phyloP scores from a whole-genome alignment of 192 early-diverging fungal species.

The Pilobolus umbonatus region DNA sequence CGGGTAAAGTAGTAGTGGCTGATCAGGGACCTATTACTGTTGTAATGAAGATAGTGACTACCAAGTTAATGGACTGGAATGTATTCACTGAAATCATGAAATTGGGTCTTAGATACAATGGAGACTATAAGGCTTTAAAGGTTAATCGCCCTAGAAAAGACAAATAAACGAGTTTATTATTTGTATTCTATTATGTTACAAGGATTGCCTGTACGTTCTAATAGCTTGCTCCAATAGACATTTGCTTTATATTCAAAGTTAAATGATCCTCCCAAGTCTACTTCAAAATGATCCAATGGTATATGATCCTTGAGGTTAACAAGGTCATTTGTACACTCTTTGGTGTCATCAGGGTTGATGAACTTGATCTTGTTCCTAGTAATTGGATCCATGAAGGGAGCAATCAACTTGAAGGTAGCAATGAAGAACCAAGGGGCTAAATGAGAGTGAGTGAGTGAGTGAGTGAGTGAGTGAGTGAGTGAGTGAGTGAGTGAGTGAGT shows the following conservation, averaged over 20 bases:
- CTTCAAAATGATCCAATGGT: slow-evolving; percentile 20
- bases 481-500: not conserved
- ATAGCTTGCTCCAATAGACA: slow-evolving; percentile 60
- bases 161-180: not conserved
- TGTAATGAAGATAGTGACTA: slow-evolving; percentile 39
- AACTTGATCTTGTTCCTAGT: slow-evolving; percentile 60
- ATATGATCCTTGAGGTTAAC: slow-evolving; percentile 19
- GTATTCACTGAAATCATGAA: slow-evolving; percentile 51
- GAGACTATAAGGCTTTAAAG: slow-evolving; percentile 50
- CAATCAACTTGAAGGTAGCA: slow-evolving; percentile 75
- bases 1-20: slow-evolving; percentile 47
- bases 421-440: slow-evolving; percentile 82
- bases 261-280: slow-evolving; percentile 30
- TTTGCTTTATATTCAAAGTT: slow-evolving; percentile 64
- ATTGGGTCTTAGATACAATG: slow-evolving; percentile 32
- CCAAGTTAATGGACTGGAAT: slow-evolving; percentile 54
- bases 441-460: no score
- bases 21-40: slow-evolving; percentile 48
- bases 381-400: slow-evolving; percentile 89
- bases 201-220: slow-evolving; percentile 28
- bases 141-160: slow-evolving; percentile 17
- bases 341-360: slow-evolving; percentile 28
- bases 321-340: slow-evolving; percentile 14
- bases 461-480: not conserved
- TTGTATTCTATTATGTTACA: slow-evolving; percentile 25